These are phyloP conservation scores for Syncephalis plumigaleata DNA, from an alignment of 371 early-diverging fungal species.

Conservation along the genomic window DNA sequence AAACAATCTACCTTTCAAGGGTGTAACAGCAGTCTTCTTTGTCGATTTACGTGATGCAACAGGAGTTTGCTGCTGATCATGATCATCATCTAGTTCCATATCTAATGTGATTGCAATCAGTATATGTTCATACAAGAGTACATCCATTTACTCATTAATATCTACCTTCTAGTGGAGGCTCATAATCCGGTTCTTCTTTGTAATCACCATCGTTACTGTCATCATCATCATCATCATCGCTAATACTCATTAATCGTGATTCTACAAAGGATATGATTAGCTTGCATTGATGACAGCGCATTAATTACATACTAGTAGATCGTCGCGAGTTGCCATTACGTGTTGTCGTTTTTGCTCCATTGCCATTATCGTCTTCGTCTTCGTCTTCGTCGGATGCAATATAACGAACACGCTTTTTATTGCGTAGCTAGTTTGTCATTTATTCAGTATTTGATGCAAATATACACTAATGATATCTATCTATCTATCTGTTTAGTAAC, in stretches of 20 bases:
- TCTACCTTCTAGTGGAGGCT: slow-evolving; percentile 11
- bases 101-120: neutral
- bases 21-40: neutral
- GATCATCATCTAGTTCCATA: neutral
- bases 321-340: neutral
- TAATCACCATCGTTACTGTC: slow-evolving; percentile 18
- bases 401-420: slow-evolving; percentile 12
- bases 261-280: slow-evolving; percentile 9
- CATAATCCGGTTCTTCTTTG: slow-evolving; percentile 14
- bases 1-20: no score
- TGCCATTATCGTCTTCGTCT: slow-evolving; percentile 8
- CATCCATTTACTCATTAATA: slow-evolving; percentile 12
- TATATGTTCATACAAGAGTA: slow-evolving; percentile 9
- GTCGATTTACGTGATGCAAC: neutral
- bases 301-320: no score
- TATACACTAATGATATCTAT: no score
- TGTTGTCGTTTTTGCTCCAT: no score
- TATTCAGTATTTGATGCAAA: neutral
- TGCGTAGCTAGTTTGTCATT: slow-evolving; percentile 13
- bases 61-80: neutral
- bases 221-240: slow-evolving; percentile 6
- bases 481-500: no score
- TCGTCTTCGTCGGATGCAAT: slow-evolving; percentile 17
- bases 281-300: neutral
- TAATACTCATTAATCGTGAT: slow-evolving; percentile 10